Base-by-base conservation (phyloP, 2,329 filamentous ascomycete species). In the Xylaria sp. region DNA sequence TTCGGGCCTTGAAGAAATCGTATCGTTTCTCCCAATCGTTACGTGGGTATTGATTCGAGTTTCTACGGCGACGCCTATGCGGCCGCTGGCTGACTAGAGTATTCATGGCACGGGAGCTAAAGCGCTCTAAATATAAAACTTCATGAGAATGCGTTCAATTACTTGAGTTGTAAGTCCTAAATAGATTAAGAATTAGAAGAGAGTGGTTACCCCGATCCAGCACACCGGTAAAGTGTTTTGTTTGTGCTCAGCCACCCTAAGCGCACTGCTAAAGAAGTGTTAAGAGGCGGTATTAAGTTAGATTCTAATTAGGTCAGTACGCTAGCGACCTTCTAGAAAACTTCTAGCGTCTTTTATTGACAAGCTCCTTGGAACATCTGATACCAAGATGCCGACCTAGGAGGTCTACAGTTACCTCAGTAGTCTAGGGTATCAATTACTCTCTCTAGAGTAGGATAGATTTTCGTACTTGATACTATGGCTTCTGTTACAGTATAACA, bases 281-380 rank as follows among this genome's bases (percentile, higher is more conserved):
- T 36, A 36, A 36, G 33, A 36, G 8, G 33, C 33, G 10, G 33
- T 8, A 36, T 36, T 36, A 36, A 36, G 33, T 36, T 36, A 36
- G 33, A 10, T 5, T 28, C 6, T 36, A 36, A 18, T 54, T 1
- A 54, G 31, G 31, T 33, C 9, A n/a, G 36, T 33, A n/a, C 23
- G 12, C 54, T 58, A 57, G 60, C 23, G 23, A 39, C 9, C 54
- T 67, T 67, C 65, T 67, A 58, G 65, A 67, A 63, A 28, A 54
- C 25, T 63, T 67, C 65, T 67, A 67, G 52, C 36, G 52, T 18
- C 33, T 18, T 18, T 31, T n/a, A 18, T 23, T 8, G 33, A 57
- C 33, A 25, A 25, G 36, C n/a, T 13, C 52, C 52, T 33, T 33
- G 12, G 13, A 15, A 33, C 15, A 54, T 54, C 51, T 54, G 31